A percentile compares a stretch with the other conserved stretches of the same genome.
Evolutionary conservation across 345 rosid genomes (phyloP).

Genomic region (Acer yangbiense): DNA sequence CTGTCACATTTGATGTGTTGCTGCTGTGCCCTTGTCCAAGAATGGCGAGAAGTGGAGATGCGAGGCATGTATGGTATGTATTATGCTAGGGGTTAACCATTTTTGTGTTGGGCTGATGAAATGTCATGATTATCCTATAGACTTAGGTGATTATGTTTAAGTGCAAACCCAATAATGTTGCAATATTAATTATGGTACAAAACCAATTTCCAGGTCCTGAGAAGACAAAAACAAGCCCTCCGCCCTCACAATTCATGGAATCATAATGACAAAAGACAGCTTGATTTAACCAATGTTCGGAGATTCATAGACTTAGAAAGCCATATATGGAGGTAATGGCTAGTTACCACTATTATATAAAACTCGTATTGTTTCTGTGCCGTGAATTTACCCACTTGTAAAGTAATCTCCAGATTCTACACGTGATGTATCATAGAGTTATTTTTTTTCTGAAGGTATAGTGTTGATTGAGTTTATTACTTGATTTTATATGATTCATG

Average conservation of each 20-base stretch:
- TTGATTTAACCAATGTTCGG: constrained; percentile 14
- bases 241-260: constrained; percentile 85
- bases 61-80: constrained; percentile 72
- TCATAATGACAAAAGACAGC: constrained; percentile 31
- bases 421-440: constrained; percentile 31
- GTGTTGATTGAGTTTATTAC: constrained; percentile 18
- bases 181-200: background rate
- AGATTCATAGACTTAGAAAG: constrained; percentile 5
- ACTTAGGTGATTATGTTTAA: background rate
- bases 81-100: background rate
- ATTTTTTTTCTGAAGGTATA: constrained; percentile 15
- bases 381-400: constrained; percentile 28
- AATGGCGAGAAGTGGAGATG: constrained; percentile 91
- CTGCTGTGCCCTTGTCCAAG: constrained; percentile 99
- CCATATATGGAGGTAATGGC: constrained; percentile 21
- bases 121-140: too few species aligned
- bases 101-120: background rate
- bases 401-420: constrained; percentile 25
- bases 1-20: constrained; percentile 97
- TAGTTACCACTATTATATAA: constrained; percentile 18
- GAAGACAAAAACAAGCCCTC: constrained; percentile 83
- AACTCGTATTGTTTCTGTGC: constrained; percentile 15
- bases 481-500: background rate
- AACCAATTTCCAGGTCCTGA: constrained; percentile 56
- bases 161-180: background rate